Conservation (phyloP, 1,284 basidiomycete species). For the Ganoderma sinense region DNA sequence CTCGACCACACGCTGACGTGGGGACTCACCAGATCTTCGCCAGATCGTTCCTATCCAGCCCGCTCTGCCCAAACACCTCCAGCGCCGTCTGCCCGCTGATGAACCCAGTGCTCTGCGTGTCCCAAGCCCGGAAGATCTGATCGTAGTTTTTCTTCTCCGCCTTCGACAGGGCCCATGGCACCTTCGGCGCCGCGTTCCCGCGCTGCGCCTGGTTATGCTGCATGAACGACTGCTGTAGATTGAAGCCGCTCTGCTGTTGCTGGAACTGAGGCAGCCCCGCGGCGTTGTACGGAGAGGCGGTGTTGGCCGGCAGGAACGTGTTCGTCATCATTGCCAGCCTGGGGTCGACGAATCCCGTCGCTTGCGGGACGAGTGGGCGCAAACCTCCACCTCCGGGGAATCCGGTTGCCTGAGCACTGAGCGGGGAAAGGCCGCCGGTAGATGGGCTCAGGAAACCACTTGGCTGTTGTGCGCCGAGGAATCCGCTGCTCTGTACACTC, state of each 20-base stretch:
- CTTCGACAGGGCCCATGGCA: constrained; percentile 91
- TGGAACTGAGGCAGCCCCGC: constrained; percentile 74
- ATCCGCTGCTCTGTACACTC: constrained; percentile 47
- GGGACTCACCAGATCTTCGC: constrained; percentile 87
- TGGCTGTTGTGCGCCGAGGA: constrained; percentile 52
- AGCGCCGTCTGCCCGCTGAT: constrained; percentile 88
- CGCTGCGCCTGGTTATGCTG: constrained; percentile 81
- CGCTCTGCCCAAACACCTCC: constrained; percentile 96
- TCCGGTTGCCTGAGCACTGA: constrained; percentile 65
- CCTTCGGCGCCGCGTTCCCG: constrained; percentile 74
- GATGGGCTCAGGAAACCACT: constrained; percentile 59
- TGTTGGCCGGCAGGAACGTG: constrained; percentile 85
- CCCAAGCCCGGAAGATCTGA: constrained; percentile 97
- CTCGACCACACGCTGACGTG: background rate
- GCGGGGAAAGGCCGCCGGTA: constrained; percentile 52
- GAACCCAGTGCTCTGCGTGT: constrained; percentile 84
- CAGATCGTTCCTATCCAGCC: constrained; percentile 88
- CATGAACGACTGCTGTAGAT: constrained; percentile 80
- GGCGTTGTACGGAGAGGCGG: constrained; percentile 65
- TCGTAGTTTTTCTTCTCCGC: constrained; percentile 98
- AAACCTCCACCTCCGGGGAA: constrained; percentile 52
- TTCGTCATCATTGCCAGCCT: constrained; percentile 85
- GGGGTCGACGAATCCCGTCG: constrained; percentile 87
- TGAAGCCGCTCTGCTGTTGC: constrained; percentile 62
- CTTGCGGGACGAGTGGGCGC: constrained; percentile 73